These are phyloP conservation scores for Heterobasidion parviporum DNA, from an alignment of 1,284 basidiomycete genomes.

Conservation along the genomic window DNA sequence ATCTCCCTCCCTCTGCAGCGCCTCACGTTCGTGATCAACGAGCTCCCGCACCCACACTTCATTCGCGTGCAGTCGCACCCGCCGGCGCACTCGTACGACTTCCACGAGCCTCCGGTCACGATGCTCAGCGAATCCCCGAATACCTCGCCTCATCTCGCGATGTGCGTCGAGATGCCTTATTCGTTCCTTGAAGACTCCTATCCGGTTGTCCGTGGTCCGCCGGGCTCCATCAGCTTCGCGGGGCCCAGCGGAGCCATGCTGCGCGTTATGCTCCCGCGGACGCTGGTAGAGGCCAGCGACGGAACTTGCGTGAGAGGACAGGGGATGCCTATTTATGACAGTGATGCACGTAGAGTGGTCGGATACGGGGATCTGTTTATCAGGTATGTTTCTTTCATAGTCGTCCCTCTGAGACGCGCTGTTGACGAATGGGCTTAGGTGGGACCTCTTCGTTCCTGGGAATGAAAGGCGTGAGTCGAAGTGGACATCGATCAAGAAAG, in stretches of 20 bases:
- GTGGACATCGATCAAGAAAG: slow-evolving; percentile 5
- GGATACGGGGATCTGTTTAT: slow-evolving; percentile 76
- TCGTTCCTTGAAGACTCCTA: neutral
- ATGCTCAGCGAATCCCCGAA: neutral
- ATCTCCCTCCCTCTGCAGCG: slow-evolving; percentile 63
- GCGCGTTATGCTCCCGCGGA: slow-evolving; percentile 52
- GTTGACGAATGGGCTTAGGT: neutral
- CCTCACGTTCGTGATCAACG: slow-evolving; percentile 74
- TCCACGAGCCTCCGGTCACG: neutral
- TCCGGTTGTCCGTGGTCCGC: slow-evolving; percentile 20
- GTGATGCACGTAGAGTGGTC: slow-evolving; percentile 40
- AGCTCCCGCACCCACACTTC: slow-evolving; percentile 66
- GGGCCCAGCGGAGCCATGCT: slow-evolving; percentile 68
- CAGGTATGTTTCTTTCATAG: slow-evolving; percentile 37
- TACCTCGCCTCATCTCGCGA: slow-evolving; percentile 32
- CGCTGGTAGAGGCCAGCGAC: slow-evolving; percentile 55
- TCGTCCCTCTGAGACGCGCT: neutral
- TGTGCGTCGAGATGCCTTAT: slow-evolving; percentile 66
- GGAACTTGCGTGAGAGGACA: slow-evolving; percentile 63
- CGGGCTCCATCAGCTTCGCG: slow-evolving; percentile 46
- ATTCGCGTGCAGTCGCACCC: slow-evolving; percentile 43
- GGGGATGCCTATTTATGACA: slow-evolving; percentile 74
- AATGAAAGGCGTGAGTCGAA: neutral
- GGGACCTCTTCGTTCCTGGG: slow-evolving; percentile 6
- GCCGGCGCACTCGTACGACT: neutral